Evolutionary conservation across 140 eudicot genomes (phyloP), one percentile per base, ranked within the genome.

Genomic region (Flaveria floridana): DNA sequence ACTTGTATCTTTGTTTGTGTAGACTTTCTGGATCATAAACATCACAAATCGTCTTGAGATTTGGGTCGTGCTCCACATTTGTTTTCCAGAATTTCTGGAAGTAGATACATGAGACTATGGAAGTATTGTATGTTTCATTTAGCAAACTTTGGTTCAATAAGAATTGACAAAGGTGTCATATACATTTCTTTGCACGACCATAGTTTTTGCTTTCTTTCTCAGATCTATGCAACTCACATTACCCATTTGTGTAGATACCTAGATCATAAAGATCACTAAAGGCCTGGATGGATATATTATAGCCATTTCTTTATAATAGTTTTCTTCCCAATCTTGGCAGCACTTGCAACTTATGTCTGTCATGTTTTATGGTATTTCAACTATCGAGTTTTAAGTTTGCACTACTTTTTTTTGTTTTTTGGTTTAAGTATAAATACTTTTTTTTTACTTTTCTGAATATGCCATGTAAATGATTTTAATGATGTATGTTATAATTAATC

Each of bases 301-400:
- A 61, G 42, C 67, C 67, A 12, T 61, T 61, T 61, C 42, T 61
- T 18, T 61, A 25, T 25, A 61, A 61, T 13, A 12, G 26, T 58
- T 73, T 41, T 41, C 6, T 16, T 26, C 58, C 26, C 25, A 73
- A 58, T 39, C 69, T 73, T 73, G 25, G 23, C 56, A 57, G 69
- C 77, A 52, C 69, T 57, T 42, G 25, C 77, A 41, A 16, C 78
- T 21, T 59, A 66, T 13, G 78, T 23, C 61, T 59, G 78, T 25
- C 9, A 10, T 15, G 13, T 8, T 73, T 59, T 42, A 23, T n/a
- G 2, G 25, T 57, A 58, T 26, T 39, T 56, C 37, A 73, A 56
- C 44, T 41, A 21, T 73, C 10, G 9, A 28, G 1, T 51, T 50
- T 50, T 11, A 11, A n/a, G 42, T 26, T 8, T 30, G 26, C 41